Conservation (phyloP, 1,284 basidiomycete species). For the Tilletia indica region DNA sequence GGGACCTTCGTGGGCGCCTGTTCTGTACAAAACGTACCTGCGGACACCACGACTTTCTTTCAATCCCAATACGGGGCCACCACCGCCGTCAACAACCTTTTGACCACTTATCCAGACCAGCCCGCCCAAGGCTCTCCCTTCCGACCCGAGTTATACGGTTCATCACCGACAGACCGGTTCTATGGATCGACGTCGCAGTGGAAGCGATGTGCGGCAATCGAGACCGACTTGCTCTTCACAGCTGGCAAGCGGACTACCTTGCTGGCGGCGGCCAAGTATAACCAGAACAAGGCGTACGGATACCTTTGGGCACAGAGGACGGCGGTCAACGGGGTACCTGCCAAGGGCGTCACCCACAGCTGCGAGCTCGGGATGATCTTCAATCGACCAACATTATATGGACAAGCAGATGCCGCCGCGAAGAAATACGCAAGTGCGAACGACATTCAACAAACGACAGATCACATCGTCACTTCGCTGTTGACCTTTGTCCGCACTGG, state of each 20-base stretch:
- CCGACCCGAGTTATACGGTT: slow-evolving; percentile 8
- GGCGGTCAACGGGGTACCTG: background rate
- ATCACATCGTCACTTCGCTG: slow-evolving; percentile 10
- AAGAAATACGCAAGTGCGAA: background rate
- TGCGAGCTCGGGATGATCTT: slow-evolving; percentile 13
- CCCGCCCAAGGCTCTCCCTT: background rate
- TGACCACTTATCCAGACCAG: background rate
- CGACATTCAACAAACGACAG: slow-evolving; percentile 1
- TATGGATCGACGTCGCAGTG: slow-evolving; percentile 3
- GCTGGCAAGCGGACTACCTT: background rate
- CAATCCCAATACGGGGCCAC: background rate
- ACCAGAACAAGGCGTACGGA: background rate
- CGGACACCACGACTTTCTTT: background rate
- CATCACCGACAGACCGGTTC: background rate
- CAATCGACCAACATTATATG: slow-evolving; percentile 5
- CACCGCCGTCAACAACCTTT: background rate
- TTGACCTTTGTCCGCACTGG: slow-evolving; percentile 8
- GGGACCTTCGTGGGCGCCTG: background rate
- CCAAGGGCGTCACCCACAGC: slow-evolving; percentile 16
- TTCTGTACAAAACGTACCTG: background rate
- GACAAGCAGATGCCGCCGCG: slow-evolving; percentile 3
- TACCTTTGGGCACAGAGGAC: slow-evolving; percentile 14
- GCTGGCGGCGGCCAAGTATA: background rate
- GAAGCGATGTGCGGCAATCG: slow-evolving; percentile 9
- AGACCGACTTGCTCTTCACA: slow-evolving; percentile 10